Percentiles rank a stretch among this genome's conserved stretches.
These are phyloP conservation scores for Amanita rimosa DNA, from an alignment of 768 basidiomycete species.

Conservation along the genomic window DNA sequence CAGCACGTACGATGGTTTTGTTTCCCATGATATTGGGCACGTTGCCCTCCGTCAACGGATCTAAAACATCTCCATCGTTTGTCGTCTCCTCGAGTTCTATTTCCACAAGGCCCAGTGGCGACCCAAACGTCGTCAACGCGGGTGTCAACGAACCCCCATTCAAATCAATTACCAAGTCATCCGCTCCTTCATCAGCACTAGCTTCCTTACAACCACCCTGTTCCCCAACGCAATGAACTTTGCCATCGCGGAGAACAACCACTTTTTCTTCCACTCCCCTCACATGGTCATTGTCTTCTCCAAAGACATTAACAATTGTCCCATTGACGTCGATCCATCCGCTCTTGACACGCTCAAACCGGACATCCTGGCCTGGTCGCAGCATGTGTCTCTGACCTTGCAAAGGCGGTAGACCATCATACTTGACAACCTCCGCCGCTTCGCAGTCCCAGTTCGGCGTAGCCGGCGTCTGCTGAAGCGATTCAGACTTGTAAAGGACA, in stretches of 20 bases:
- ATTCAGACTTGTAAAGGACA: constrained; percentile 28
- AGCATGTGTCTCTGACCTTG: constrained; percentile 23
- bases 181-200: neutral
- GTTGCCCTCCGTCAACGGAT: constrained; percentile 27
- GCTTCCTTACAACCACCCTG: neutral
- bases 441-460: constrained; percentile 54
- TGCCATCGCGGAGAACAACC: constrained; percentile 43
- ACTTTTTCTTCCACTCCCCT: constrained; percentile 14
- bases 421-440: constrained; percentile 40
- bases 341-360: constrained; percentile 45
- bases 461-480: constrained; percentile 39
- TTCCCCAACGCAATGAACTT: constrained; percentile 31
- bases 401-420: constrained; percentile 64
- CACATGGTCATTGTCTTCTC: constrained; percentile 4
- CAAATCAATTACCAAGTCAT: constrained; percentile 34
- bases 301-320: constrained; percentile 14
- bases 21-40: constrained; percentile 30
- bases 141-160: constrained; percentile 51
- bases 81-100: constrained; percentile 57
- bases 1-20: constrained; percentile 1
- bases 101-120: constrained; percentile 55
- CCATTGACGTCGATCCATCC: constrained; percentile 19
- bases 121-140: constrained; percentile 56
- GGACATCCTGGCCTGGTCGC: constrained; percentile 30
- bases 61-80: constrained; percentile 49